These are phyloP conservation scores for Salix udensis DNA, from an alignment of 345 rosid genomes.

Conservation along the genomic window DNA sequence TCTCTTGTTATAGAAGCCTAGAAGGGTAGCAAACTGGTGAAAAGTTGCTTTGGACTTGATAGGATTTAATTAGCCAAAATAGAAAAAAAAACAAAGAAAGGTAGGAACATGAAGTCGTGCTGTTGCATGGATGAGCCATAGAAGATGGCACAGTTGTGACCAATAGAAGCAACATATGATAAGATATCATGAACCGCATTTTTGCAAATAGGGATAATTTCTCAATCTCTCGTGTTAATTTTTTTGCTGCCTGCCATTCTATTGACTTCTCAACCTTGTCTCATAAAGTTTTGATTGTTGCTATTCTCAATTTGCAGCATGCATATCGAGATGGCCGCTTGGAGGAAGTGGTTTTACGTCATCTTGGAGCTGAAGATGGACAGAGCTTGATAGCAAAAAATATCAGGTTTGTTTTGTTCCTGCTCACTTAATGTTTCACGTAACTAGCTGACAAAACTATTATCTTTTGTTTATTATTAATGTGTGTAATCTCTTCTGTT, in stretches of 20 bases:
- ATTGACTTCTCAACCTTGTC: not conserved
- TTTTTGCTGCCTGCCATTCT: not conserved
- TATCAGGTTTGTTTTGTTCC: conserved; percentile 32
- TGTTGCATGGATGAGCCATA: not conserved
- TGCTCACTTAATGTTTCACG: not conserved
- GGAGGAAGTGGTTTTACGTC: conserved; percentile 69
- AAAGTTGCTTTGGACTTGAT: not conserved
- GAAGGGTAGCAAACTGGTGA: not conserved
- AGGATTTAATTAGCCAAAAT: not conserved
- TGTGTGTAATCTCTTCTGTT: not conserved
- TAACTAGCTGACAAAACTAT: not conserved
- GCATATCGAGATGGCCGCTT: conserved; percentile 66
- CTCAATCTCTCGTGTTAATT: too few species aligned
- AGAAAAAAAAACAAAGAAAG: not conserved
- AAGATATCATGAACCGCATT: not conserved
- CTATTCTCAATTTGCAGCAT: conserved; percentile 46
- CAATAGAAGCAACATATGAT: not conserved
- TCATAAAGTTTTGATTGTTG: not conserved
- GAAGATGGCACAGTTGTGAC: not conserved
- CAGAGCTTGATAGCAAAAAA: conserved; percentile 54
- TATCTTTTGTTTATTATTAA: not conserved
- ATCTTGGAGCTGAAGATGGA: conserved; percentile 70
- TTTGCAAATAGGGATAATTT: not conserved
- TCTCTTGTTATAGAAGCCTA: not conserved
- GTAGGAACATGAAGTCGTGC: not conserved